Base-by-base conservation (phyloP, 2,329 filamentous ascomycete genomes). In the Aureobasidium vineae region DNA sequence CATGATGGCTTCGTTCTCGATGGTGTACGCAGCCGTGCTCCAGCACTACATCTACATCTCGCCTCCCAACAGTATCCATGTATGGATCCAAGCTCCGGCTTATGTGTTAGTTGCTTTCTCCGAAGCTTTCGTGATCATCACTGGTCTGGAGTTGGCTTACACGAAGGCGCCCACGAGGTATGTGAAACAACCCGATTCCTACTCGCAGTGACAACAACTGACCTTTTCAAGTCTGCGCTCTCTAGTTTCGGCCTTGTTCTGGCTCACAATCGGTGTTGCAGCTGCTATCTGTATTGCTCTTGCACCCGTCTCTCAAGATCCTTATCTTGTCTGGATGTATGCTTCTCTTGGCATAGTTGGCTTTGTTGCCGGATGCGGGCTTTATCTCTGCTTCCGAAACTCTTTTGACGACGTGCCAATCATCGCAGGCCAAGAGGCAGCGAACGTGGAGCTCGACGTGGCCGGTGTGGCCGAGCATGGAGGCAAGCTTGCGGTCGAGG, bases 281-380 rank as follows among this genome's bases (percentile, higher is more conserved):
- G 82, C 85, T 5, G 84, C 84, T 47, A 77, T 91, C 33, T 86
- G 85, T 1, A 84, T 88, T 70, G 83, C 86, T 5, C 77, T 90
- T 26, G 82, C 85, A 5, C 85, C 87, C 0, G 75, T 83, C 16
- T 83, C 85, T 11, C 82, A 82, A 66, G 85, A 91, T 73, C 89
- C 88, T 26, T 80, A 86, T 69, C 81, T 90, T 70, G 74, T 87
- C 61, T 89, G 86, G 86, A 84, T 91, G 79, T 92, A 92, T 77
- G 83, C 80, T 11, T 75, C 81, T 19, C 83, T 90, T n/a, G 86
- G 88, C 6, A 78, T 85, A 66, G 79, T 91, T 59, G 83, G 88
- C 0, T 82, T 86, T 38, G 61, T 87, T 11, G 89, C 87, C 40
- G 88, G 87, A 23, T 69, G 82, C 5, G 79, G 81, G 1, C 92